A percentile compares a stretch with the other conserved stretches of the same genome.
Conservation (phyloP, 2,329 filamentous ascomycete genomes). For the Cercospora sp. region DNA sequence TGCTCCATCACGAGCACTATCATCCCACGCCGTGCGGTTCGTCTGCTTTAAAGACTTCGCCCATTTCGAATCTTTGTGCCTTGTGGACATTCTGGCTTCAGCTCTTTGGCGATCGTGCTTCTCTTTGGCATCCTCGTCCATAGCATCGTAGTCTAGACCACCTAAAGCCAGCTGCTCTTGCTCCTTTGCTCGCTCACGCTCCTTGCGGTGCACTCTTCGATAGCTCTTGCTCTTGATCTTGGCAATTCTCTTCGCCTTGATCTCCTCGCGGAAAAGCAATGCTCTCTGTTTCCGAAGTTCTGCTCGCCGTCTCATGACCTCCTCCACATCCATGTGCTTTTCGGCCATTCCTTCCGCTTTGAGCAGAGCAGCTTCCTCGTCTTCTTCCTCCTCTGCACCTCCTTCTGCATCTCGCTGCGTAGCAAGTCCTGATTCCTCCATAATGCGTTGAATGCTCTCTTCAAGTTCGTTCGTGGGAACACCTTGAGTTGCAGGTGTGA, state of each 20-base stretch:
- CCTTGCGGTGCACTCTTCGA: slow-evolving; percentile 84
- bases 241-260: slow-evolving; percentile 87
- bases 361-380: slow-evolving; percentile 63
- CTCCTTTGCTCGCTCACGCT: slow-evolving; percentile 61
- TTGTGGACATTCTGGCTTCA: slow-evolving; percentile 79
- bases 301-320: slow-evolving; percentile 69
- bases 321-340: slow-evolving; percentile 70
- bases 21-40: slow-evolving; percentile 83
- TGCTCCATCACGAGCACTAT: slow-evolving; percentile 75
- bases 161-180: slow-evolving; percentile 58
- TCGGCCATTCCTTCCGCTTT: slow-evolving; percentile 69
- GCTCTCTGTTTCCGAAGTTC: slow-evolving; percentile 80
- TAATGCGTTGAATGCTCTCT: slow-evolving; percentile 79
- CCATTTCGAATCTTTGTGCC: slow-evolving; percentile 89
- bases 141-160: slow-evolving; percentile 59
- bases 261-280: slow-evolving; percentile 82
- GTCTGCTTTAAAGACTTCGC: slow-evolving; percentile 79
- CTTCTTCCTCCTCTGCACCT: slow-evolving; percentile 54
- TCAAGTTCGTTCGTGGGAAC: slow-evolving; percentile 79
- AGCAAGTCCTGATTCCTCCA: slow-evolving; percentile 80
- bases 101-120: slow-evolving; percentile 72
- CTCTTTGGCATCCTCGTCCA: slow-evolving; percentile 63
- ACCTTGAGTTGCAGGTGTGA: slow-evolving; percentile 59
- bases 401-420: slow-evolving; percentile 44
- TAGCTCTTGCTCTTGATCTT: slow-evolving; percentile 99